Base-by-base conservation (phyloP, 2,329 filamentous ascomycete species). In the Domatiomyces globalis region DNA sequence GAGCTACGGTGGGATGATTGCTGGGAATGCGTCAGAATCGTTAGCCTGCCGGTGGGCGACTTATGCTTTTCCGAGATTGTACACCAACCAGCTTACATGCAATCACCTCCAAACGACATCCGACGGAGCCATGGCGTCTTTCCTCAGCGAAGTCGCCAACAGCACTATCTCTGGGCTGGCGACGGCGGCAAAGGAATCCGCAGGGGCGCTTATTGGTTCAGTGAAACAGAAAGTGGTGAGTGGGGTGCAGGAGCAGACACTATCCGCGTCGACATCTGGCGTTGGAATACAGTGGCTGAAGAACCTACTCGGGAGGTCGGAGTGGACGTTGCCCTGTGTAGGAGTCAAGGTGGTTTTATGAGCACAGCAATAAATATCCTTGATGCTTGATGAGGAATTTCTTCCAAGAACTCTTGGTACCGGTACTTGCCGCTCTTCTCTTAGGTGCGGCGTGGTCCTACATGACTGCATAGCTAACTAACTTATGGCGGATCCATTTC, bases 261-360 rank as follows among this genome's bases (percentile, higher is more conserved):
- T 29, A 4, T 47, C 45, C n/a, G 25, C 46, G 8, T 8, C 45
- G n/a, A 29, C 45, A 19, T 25, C 43, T 52, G 82, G 86, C 0
- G 73, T 89, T 47, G 87, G 86, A 0, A 73, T 90, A 51, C 88
- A 94, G 67, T 95, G 89, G 88, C 69, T 95, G 54, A 78, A 88
- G 60, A 88, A 81, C 62, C 68, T 94, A 48, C 68, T 95, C 48
- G 89, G 88, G 3, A 80, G 80, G 67, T 80, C 85, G 61, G 89
- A 95, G 67, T 94, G 90, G 86, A 79, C 85, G 61, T 78, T 98
- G 57, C 87, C 90, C 52, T 95, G 89, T 66, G 77, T 98, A 68
- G 88, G 95, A 67, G 79, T 96, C 27, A 82, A 89, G 50, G 43
- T 59, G 18, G 54, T 54, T 4, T 47, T 59, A 33, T 59, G 50